Base-by-base conservation (phyloP, 108 stramenopile species). In the Cyclotella baltica region DNA sequence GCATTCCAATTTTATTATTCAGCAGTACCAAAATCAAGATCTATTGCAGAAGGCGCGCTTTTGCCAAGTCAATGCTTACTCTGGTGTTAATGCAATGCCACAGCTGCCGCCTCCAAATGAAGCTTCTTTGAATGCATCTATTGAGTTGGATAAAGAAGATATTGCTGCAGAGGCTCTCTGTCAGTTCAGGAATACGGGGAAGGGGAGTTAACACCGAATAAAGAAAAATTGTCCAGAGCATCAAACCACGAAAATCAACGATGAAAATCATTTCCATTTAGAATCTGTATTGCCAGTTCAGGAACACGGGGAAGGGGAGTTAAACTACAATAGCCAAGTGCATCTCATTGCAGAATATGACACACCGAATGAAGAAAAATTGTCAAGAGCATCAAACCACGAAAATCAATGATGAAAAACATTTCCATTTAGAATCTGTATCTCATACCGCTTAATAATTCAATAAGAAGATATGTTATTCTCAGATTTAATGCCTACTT, bases 91-190 rank as follows among this genome's bases (percentile, higher is more conserved):
- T 55, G 55, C 22, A n/a, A 25, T 22, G 55, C 23, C 55, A 3
- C 55, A 25, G 4, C 55, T 4, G 6, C 6, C 47, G 2, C 1
- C 47, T 48, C 2, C 6, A 48, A 6, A n/a, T 48, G 19, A 48
- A n/a, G 47, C 18, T n/a, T 2, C 47, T 2, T 48, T 48, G 47
- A 55, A 55, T 25, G 22, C 55, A 27, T 23, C 55, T 23, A 1
- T 55, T 22, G 55, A 55, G 3, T 27, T 11, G 11, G 20, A 10
- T 3, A 23, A 55, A 55, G 25, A 55, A 27, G 55, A 55, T 5
- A 55, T 55, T 5, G 55, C 55, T 27, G 55, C 55, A 25, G 55
- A 55, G 25, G 25, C 55, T 27, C 55, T 55, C 25, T 55, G 55
- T 55, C 22, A 10, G 23, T 11, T 55, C 22, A 55, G 25, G 5